Evolutionary conservation across 345 rosid genomes (phyloP).

Genomic region (Syzygium grande): DNA sequence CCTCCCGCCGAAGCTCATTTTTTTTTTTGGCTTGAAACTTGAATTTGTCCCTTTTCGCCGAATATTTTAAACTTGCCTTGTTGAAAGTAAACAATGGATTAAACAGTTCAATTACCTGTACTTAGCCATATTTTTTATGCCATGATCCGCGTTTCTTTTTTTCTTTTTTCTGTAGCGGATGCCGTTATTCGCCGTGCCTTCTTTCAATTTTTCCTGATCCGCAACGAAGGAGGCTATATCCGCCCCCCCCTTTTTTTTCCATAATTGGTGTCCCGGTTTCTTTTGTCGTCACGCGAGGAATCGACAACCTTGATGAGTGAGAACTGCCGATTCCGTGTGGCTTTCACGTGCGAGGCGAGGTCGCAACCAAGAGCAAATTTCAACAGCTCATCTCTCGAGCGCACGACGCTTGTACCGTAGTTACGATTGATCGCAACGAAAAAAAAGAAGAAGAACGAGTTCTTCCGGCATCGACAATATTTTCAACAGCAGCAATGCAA

Average conservation of each 20-base stretch:
- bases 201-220: not conserved
- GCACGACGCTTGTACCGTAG: rapidly evolving
- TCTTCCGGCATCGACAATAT: not conserved
- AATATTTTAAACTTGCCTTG: not conserved
- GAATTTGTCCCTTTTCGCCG: not conserved
- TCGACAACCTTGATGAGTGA: rapidly evolving
- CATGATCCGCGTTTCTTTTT: not conserved
- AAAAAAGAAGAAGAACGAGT: too few relatives aligned
- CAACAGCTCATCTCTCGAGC: not conserved
- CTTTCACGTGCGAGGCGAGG: not conserved
- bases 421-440: not conserved
- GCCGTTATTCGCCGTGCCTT: not conserved
- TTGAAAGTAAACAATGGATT: not conserved
- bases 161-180: not conserved
- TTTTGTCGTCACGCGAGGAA: not conserved
- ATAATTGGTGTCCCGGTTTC: not conserved
- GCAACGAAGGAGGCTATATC: not conserved
- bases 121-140: not conserved
- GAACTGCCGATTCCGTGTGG: not conserved
- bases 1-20: not conserved
- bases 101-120: too few relatives aligned
- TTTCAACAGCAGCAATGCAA: not conserved
- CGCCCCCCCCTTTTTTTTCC: not conserved
- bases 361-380: too few relatives aligned
- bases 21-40: not conserved